Conservation (phyloP, 2,329 filamentous ascomycete genomes). For the Neophaeococcomyces aloes region DNA sequence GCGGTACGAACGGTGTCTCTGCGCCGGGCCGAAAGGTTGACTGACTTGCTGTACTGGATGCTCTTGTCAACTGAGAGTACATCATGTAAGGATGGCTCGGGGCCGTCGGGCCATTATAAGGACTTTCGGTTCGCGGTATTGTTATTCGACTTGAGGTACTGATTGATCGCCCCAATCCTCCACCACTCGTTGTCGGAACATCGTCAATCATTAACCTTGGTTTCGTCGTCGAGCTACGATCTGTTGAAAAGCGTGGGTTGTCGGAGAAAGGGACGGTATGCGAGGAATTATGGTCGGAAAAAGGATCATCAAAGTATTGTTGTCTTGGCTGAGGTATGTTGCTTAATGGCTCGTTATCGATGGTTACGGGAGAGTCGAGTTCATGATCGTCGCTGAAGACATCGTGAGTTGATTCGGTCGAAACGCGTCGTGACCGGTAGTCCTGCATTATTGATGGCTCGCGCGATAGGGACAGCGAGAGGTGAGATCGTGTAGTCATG, state of each 20-base stretch:
- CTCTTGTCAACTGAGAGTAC: conserved; percentile 59
- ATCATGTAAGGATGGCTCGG: conserved; percentile 78
- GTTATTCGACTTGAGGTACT: conserved; percentile 37
- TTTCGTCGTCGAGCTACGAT: conserved; percentile 5
- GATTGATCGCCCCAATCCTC: conserved; percentile 31
- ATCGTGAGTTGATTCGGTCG: conserved; percentile 28
- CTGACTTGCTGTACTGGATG: conserved; percentile 59
- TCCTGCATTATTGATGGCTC: conserved; percentile 2
- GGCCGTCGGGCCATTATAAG: conserved; percentile 58
- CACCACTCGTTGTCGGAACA: conserved; percentile 26
- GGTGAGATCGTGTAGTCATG: conserved; percentile 2
- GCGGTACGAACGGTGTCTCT: conserved; percentile 49
- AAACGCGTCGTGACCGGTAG: conserved; percentile 11
- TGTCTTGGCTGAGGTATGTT: conserved; percentile 16
- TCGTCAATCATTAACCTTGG: conserved; percentile 15
- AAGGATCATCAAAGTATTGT: conserved; percentile 28
- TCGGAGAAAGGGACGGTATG: conserved; percentile 20
- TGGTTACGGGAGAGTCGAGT: conserved; percentile 30
- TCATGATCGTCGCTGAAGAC: conserved; percentile 42
- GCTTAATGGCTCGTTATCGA: conserved; percentile 18
- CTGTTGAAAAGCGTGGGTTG: conserved; percentile 18
- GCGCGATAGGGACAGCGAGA: conserved; percentile 2
- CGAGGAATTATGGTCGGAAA: conserved; percentile 22
- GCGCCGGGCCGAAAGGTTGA: conserved; percentile 50
- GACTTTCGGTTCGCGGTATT: conserved; percentile 45